Percentiles rank a stretch among this genome's conserved stretches.
Evolutionary conservation across 2,329 filamentous ascomycete genomes (phyloP).

Genomic region (Calonectria pteridis): DNA sequence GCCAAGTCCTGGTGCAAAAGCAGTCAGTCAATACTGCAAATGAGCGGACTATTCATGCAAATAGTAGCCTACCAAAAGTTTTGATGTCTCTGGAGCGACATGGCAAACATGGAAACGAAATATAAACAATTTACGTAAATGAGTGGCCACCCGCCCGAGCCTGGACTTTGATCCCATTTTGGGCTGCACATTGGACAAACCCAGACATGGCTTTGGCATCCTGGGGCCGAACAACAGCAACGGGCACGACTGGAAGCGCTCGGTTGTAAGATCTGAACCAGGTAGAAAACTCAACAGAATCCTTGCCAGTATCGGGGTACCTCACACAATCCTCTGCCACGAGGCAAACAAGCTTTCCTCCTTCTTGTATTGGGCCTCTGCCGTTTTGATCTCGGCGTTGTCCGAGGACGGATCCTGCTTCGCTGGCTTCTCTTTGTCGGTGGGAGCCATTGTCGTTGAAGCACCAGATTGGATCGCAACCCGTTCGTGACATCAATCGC

Average conservation of each 20-base stretch:
- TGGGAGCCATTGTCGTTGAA: not conserved
- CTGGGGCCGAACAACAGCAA: not conserved
- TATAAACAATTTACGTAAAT: not conserved
- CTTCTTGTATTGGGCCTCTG: not conserved
- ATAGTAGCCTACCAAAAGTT: not conserved
- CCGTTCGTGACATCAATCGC: not conserved
- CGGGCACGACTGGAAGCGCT: not conserved
- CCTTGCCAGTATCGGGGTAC: not conserved
- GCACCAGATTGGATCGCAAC: not conserved
- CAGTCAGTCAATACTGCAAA: not conserved
- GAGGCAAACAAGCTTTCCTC: not conserved
- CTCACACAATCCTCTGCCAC: not conserved
- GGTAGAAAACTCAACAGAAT: not conserved
- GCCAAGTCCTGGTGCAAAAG: not conserved
- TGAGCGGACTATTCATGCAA: not conserved
- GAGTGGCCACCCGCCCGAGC: constrained; percentile 1
- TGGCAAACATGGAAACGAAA: not conserved
- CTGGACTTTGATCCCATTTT: not conserved
- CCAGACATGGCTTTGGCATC: not conserved
- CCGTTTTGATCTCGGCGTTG: not conserved
- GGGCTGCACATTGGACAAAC: not conserved
- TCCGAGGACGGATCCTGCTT: not conserved
- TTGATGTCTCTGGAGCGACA: not conserved
- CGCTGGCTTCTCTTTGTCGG: not conserved
- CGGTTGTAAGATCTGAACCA: not conserved